Evolutionary conservation across 2,329 filamentous ascomycete species (phyloP).

Genomic region (Penicillium nordicum): DNA sequence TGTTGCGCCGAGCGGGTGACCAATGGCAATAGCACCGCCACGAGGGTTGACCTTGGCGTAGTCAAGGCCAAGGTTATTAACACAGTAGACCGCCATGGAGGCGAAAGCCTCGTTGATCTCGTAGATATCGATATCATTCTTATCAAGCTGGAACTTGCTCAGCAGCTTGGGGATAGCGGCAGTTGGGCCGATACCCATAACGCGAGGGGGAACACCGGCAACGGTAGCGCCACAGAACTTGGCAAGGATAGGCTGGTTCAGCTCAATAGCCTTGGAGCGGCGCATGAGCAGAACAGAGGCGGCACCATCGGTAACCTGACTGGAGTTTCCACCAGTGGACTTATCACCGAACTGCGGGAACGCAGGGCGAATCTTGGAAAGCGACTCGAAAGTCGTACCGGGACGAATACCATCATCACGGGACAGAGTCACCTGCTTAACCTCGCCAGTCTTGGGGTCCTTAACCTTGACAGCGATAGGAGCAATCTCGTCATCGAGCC

Average conservation of each 20-base stretch:
- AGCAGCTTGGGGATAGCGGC: slow-evolving; percentile 77
- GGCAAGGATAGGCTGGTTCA: slow-evolving; percentile 86
- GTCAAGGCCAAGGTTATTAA: slow-evolving; percentile 62
- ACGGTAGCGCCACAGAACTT: slow-evolving; percentile 93
- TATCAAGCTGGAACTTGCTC: slow-evolving; percentile 68
- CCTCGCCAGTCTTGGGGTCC: slow-evolving; percentile 75
- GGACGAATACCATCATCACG: slow-evolving; percentile 87
- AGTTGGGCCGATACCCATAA: slow-evolving; percentile 79
- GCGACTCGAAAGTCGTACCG: slow-evolving; percentile 78
- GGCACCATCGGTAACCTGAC: slow-evolving; percentile 90
- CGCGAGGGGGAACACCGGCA: slow-evolving; percentile 81
- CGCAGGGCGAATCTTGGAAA: slow-evolving; percentile 82
- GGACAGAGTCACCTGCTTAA: slow-evolving; percentile 72
- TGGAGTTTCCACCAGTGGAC: slow-evolving; percentile 90
- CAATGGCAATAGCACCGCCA: slow-evolving; percentile 87
- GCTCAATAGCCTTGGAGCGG: slow-evolving; percentile 78
- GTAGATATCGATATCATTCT: slow-evolving; percentile 81
- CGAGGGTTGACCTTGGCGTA: slow-evolving; percentile 82
- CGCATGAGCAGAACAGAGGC: slow-evolving; percentile 92
- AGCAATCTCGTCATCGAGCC: slow-evolving; percentile 90
- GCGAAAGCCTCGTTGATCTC: slow-evolving; percentile 98
- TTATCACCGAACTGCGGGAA: slow-evolving; percentile 85
- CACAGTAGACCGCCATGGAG: slow-evolving; percentile 94
- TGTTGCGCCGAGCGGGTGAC: slow-evolving; percentile 87
- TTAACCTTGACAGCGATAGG: slow-evolving; percentile 80